These are phyloP conservation scores for Medicago ruthenica DNA, from an alignment of 306 rosid species.

Conservation along the genomic window DNA sequence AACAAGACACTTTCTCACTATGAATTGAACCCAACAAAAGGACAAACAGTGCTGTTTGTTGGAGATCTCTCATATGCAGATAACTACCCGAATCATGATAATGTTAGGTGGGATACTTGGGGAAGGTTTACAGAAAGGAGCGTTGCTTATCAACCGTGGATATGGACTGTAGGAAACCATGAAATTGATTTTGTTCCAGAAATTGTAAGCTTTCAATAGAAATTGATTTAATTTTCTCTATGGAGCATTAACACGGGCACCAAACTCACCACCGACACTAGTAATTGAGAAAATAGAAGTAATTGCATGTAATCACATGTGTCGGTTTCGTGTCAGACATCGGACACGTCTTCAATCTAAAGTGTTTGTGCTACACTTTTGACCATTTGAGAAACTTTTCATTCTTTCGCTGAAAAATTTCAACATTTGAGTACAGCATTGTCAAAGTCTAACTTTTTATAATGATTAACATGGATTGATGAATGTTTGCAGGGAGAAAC, in stretches of 20 bases:
- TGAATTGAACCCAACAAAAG: conserved; percentile 64
- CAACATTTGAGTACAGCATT: neutral
- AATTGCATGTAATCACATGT: neutral
- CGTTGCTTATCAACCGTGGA: conserved; percentile 95
- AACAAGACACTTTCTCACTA: conserved; percentile 78
- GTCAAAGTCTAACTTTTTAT: neutral
- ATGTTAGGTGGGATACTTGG: conserved; percentile 87
- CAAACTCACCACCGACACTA: neutral
- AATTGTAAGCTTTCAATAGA: conserved; percentile 57
- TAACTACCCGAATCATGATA: conserved; percentile 69
- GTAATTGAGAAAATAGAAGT: neutral
- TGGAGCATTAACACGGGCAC: neutral
- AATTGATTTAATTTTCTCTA: neutral
- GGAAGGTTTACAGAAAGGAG: conserved; percentile 88
- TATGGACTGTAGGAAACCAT: conserved; percentile 95
- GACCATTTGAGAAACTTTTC: neutral
- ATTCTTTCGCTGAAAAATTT: neutral
- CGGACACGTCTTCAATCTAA: too few species aligned
- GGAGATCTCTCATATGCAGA: conserved; percentile 95
- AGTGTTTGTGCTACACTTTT: neutral
- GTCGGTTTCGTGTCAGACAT: neutral
- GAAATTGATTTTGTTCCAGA: conserved; percentile 79
- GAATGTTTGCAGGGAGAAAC: conserved; percentile 17
- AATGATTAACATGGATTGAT: conserved; percentile 1
- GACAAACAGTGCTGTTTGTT: conserved; percentile 68